Base-by-base conservation (phyloP, 306 rosid species). In the Acacia confusa region DNA sequence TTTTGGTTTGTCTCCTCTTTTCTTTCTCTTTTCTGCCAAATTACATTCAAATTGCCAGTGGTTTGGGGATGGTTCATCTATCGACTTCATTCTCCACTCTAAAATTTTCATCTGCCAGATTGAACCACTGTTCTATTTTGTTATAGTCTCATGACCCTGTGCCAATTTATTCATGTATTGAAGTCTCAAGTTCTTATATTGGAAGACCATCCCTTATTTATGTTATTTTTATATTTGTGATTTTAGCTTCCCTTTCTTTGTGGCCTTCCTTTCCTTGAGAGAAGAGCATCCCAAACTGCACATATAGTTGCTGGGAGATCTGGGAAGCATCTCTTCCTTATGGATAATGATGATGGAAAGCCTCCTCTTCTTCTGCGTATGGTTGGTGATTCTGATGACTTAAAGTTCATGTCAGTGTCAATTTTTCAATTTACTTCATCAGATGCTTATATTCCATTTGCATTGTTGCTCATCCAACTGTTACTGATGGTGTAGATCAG, bases 241-340 rank as follows among this genome's bases (percentile, higher is more conserved):
- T 74, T 34, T 71, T 85, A 95, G 99, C 92, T 93, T 63, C 99
- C 99, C 2, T 63, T 95, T 79, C 97, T 95, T 65, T 90, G 97
- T 48, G 99, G 99, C 74, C 92, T 95, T 81, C 92, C 95, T 83
- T 93, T 93, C 85, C 97, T 95, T 64, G 98, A 95, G 88, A 92
- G 92, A 89, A 89, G 91, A 81, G 99, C 98, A 43, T 85, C 97
- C 57, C 88, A 93, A 87, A 88, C 99, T 61, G 98, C 99, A 27
- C 99, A 95, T 89, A 87, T 93, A 82, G 83, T 95, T 83, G 97
- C 84, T 44, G 99, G 98, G 82, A 90, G 94, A 89, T 86, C 99
- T 17, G 99, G 99, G 76, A 95, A 95, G 88, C 98, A 95, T 87
- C 97, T 95, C 44, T 95, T 95, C 85, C 95, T 95, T 38, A 88